Evolutionary conservation across 441 rosid genomes (phyloP).

Genomic region (Gossypium aridum): DNA sequence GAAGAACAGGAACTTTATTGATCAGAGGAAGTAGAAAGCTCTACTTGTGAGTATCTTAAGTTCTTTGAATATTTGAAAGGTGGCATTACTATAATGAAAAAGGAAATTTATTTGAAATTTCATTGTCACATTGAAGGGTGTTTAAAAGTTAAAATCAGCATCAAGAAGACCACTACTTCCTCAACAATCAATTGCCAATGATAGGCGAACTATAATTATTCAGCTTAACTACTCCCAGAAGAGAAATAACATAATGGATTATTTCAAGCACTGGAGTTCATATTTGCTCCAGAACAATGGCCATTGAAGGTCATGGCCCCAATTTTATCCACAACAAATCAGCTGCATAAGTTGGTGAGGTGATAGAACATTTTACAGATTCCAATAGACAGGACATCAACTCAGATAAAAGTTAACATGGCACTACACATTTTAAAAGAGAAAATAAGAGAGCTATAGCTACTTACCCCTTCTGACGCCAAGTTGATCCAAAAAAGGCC

Average conservation of each 20-base stretch:
- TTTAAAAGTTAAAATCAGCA: slow-evolving; percentile 1
- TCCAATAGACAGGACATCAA: not conserved
- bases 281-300: not conserved
- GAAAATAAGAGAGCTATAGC: not conserved
- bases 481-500: slow-evolving; percentile 83
- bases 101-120: not conserved
- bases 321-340: not conserved
- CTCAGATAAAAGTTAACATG: not conserved
- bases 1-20: not conserved
- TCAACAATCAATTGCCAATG: not conserved
- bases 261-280: slow-evolving; percentile 1
- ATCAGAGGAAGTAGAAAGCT: not conserved
- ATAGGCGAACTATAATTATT: not conserved
- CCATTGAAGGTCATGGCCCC: not conserved
- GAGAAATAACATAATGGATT: not conserved
- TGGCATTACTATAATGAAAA: not conserved
- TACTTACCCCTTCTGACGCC: slow-evolving; percentile 70
- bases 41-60: not conserved
- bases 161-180: not conserved
- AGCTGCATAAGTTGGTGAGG: not conserved
- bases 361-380: not conserved
- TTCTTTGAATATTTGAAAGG: not conserved
- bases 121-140: not conserved
- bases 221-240: not conserved
- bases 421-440: slow-evolving; percentile 1